Base-by-base conservation (phyloP, 768 basidiomycete genomes). In the Trichaptum fuscoviolaceum region DNA sequence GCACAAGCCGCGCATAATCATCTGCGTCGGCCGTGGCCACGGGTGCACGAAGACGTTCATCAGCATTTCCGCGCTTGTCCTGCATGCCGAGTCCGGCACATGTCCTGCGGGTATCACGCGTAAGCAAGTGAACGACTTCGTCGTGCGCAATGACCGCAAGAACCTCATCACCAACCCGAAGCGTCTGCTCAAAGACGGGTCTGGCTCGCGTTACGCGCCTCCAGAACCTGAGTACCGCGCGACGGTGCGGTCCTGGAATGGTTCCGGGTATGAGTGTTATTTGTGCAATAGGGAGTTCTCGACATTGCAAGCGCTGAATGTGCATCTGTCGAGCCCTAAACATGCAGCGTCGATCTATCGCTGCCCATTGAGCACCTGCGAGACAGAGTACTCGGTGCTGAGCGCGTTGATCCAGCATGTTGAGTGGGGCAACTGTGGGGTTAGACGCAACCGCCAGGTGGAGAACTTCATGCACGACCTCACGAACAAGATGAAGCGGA, bases 401-500 rank as follows among this genome's bases (percentile, higher is more conserved):
- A 89, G 88, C 65, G 87, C 71, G 4, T 73, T 91, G 64, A 83
- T 82, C 58, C 84, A 86, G 75, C 88, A 91, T 72, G 80, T 90
- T 35, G 88, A 90, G 77, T 87, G 85, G 71, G 84, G 83, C 69
- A 75, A 68, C 27, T 91, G 89, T 72, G 85, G 84, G 0, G 82
- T 89, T 24, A 65, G 73, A 36, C 82, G 75, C 73, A 87, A 87
- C 72, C 77, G 67, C 70, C 70, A 68, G 0, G 82, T 84, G 24
- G 74, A 78, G 63, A 71, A 73, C 7, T 73, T 75, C 0, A 75
- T 87, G 77, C 73, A 82, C 27, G 35, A 66, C 0, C 58, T 85
- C 63, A 65, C 77, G 52, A 65, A 71, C 1, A 59, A 66, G 23
- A 74, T 78, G 75, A 68, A 35, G 26, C 67, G 69, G 27, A 18